Evolutionary conservation across 2,329 filamentous ascomycete species (phyloP), one percentile per base, ranked within the genome.

Genomic region (Pseudogymnoascus verrucosus): DNA sequence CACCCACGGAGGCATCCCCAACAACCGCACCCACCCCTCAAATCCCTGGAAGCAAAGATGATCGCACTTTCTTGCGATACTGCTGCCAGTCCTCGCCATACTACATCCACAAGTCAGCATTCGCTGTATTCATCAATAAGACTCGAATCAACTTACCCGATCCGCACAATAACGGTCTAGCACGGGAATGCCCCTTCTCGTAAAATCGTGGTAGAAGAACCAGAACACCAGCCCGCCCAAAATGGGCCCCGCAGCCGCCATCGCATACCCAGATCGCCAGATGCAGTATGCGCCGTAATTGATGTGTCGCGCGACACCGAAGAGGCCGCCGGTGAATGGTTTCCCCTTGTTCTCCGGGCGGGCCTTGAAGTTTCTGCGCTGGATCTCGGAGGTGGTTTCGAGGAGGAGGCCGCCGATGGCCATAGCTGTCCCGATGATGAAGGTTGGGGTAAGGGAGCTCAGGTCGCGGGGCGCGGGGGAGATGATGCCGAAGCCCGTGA

Each of bases 331-430:
- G 0, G 76, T 77, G 67, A 78, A 84, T 0, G 77, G 73, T 71
- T 82, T 82, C 16, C 82, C 82, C 67, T 80, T 77, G 70, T 84
- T 83, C 65, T 71, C 75, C 2, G 78, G 75, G 63, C 82, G 73
- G 21, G 74, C 71, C 72, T 84, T 84, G 74, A 81, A 84, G 0
- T 69, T 67, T 66, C 76, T 77, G 16, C 86, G 78, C 73, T 88
- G 85, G 28, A 80, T 69, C 74, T 89, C 85, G 0, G 82, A 76
- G 3, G 80, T 68, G 4, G 81, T 78, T 73, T 89, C 85, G 4
- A 82, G 75, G 4, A 76, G 64, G 31, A 87, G 76, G 8, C 85
- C 85, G 4, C 77, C 67, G 4, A 74, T 70, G 70, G 83, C 88
- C 54, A 84, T 67, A 0, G 72, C 70, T 1, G 76, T 69, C 7